These are phyloP conservation scores for Trichoderma reesei DNA, from an alignment of 495 filamentous ascomycete genomes.

Conservation along the genomic window DNA sequence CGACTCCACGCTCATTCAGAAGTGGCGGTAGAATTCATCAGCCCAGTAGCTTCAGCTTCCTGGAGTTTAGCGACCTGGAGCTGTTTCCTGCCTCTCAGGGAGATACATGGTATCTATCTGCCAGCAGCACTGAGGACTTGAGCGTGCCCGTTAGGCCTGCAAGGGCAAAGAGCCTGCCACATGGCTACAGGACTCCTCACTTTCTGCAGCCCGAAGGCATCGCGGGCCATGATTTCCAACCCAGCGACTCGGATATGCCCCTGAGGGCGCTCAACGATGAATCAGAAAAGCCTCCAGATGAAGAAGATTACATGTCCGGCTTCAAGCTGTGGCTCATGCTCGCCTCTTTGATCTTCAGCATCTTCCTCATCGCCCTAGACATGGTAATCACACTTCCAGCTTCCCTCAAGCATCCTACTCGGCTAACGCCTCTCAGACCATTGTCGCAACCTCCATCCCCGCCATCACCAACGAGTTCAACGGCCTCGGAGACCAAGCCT, in stretches of 20 bases:
- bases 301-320: slow-evolving; percentile 13
- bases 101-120: neutral
- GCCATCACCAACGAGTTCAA: slow-evolving; percentile 30
- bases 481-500: slow-evolving; percentile 27
- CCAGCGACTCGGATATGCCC: neutral
- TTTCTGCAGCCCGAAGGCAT: too few species aligned
- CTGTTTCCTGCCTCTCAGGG: neutral
- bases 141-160: neutral
- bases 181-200: too few species aligned
- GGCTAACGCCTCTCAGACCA: slow-evolving; percentile 13
- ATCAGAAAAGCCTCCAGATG: neutral
- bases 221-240: neutral
- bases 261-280: neutral
- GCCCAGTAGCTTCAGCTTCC: neutral
- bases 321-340: slow-evolving; percentile 12
- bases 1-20: neutral
- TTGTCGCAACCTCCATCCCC: slow-evolving; percentile 33
- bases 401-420: slow-evolving; percentile 8
- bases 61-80: neutral
- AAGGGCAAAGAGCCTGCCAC: too few species aligned
- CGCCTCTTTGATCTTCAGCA: slow-evolving; percentile 24
- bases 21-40: neutral
- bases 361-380: slow-evolving; percentile 20
- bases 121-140: neutral
- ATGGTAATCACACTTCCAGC: slow-evolving; percentile 22